phyloP scores from a whole-genome alignment of 2,329 filamentous ascomycete genomes.

The Teratosphaeria epicoccoides region DNA sequence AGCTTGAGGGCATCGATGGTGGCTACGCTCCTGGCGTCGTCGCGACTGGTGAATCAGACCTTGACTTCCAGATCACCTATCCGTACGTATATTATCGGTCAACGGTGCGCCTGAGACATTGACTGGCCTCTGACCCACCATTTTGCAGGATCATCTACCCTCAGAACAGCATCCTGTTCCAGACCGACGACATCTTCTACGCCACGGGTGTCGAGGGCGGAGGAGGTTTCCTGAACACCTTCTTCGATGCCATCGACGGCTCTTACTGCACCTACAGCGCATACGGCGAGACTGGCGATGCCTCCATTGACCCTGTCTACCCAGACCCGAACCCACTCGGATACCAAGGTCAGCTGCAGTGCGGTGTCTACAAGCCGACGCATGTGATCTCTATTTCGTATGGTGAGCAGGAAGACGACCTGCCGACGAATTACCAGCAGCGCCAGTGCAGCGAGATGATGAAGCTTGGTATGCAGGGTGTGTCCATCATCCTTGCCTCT shows the following conservation, averaged over 20 bases:
- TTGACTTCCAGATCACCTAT: constrained; percentile 15
- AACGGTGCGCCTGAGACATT: too few species aligned
- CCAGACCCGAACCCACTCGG: constrained; percentile 22
- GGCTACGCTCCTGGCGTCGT: constrained; percentile 12
- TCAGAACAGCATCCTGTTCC: constrained; percentile 12
- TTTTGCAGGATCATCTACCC: constrained; percentile 23
- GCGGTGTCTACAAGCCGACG: constrained; percentile 6
- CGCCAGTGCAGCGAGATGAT: constrained; percentile 47
- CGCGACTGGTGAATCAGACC: constrained; percentile 9
- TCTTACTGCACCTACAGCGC: constrained; percentile 29
- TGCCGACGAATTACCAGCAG: constrained; percentile 38
- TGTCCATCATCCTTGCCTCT: constrained; percentile 41
- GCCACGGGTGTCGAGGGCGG: constrained; percentile 2
- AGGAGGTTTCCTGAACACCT: constrained; percentile 23
- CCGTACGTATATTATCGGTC: too few species aligned
- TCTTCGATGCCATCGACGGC: constrained; percentile 32
- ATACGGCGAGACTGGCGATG: constrained; percentile 16
- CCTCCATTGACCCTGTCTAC: constrained; percentile 4
- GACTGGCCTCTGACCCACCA: too few species aligned
- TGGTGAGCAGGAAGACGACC: constrained; percentile 46
- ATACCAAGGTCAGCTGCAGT: constrained; percentile 26
- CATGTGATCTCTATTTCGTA: constrained; percentile 54
- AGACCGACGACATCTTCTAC: constrained; percentile 10
- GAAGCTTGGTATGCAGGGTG: constrained; percentile 45
- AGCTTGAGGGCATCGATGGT: constrained; percentile 17